These are phyloP conservation scores for maize (Zea mays) DNA, from an alignment of 176 grass and related monocot species.

Conservation along the genomic window Zm-B73-REFERENCE-NAM-5.0 NC_050097.1:55137001-55137500, in stretches of 20 bases:
- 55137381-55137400: slow-evolving; percentile 53
- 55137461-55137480: slow-evolving; percentile 47
- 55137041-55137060: slow-evolving; percentile 54
- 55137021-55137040: slow-evolving; percentile 67
- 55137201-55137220: slow-evolving; percentile 71
- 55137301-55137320: slow-evolving; percentile 63
- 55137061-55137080: slow-evolving; percentile 77
- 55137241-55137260: slow-evolving; percentile 64
- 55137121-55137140: slow-evolving; percentile 84
- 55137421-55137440: slow-evolving; percentile 37
- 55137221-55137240: slow-evolving; percentile 60
- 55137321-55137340: slow-evolving; percentile 58
- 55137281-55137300: slow-evolving; percentile 61
- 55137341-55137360: slow-evolving; percentile 62
- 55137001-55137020: slow-evolving; percentile 56
- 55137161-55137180: slow-evolving; percentile 68
- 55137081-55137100: slow-evolving; percentile 85
- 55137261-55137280: slow-evolving; percentile 58
- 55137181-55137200: slow-evolving; percentile 79
- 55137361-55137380: slow-evolving; percentile 71
- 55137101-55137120: slow-evolving; percentile 46
- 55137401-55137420: slow-evolving; percentile 71
- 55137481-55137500: background rate
- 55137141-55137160: slow-evolving; percentile 69
- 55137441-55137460: background rate